phyloP scores from a whole-genome alignment of 148 eudicot genomes.

The Chenopodium formosanum region DNA sequence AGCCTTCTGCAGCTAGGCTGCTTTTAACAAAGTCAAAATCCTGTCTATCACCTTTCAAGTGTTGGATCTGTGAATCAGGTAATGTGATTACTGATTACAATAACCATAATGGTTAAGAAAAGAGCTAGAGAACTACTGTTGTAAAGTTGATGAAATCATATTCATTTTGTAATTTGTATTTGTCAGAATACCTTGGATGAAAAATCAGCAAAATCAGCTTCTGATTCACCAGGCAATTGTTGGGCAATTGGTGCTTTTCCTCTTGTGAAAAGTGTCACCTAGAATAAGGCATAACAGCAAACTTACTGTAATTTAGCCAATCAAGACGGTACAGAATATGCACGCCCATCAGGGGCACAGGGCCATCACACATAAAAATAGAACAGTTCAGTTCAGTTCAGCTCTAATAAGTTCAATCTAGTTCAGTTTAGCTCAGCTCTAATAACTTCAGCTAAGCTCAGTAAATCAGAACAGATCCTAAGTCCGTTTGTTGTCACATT shows the following conservation, averaged over 20 bases:
- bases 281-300: constrained; percentile 12
- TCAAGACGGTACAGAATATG: background rate
- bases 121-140: background rate
- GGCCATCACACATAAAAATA: no score
- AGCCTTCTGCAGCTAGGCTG: constrained; percentile 88
- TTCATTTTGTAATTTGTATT: background rate
- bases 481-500: no score
- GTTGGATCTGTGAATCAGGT: constrained; percentile 50
- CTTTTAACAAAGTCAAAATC: constrained; percentile 78
- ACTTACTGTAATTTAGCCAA: background rate
- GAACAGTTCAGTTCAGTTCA: no score
- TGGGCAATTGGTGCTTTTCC: constrained; percentile 92
- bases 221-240: constrained; percentile 86
- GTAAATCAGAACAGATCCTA: no score
- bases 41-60: constrained; percentile 94
- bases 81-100: background rate
- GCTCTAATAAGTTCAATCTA: no score
- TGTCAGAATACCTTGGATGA: constrained; percentile 57
- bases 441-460: no score
- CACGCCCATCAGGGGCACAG: background rate
- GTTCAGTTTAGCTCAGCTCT: no score
- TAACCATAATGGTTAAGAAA: background rate
- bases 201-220: constrained; percentile 67
- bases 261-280: constrained; percentile 95
- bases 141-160: background rate